These are phyloP conservation scores for Lactarius vividus DNA, from an alignment of 768 basidiomycete species.

Conservation along the genomic window DNA sequence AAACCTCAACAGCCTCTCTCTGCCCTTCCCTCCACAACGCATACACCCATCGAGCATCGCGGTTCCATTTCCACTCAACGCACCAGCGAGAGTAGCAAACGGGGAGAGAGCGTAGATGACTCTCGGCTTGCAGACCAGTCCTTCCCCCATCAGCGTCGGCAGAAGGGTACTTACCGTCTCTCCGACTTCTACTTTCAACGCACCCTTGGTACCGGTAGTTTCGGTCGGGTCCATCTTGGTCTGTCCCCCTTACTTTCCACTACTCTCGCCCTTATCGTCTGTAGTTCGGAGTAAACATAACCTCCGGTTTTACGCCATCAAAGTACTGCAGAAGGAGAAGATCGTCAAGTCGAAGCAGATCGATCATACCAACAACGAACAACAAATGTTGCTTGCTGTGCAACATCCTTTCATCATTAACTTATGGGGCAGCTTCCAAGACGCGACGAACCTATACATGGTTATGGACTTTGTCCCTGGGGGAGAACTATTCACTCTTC, in stretches of 20 bases:
- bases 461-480: constrained; percentile 97
- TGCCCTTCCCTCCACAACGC: constrained; percentile 22
- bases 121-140: constrained; percentile 14
- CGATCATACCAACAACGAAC: constrained; percentile 96
- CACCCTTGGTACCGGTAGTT: constrained; percentile 91
- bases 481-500: constrained; percentile 92
- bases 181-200: constrained; percentile 77
- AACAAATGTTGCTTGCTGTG: constrained; percentile 77
- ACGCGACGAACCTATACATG: constrained; percentile 92
- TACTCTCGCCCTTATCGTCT: neutral
- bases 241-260: constrained; percentile 17
- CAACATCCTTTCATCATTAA: constrained; percentile 95
- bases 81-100: constrained; percentile 54
- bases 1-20: constrained; percentile 26
- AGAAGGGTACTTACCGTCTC: constrained; percentile 68
- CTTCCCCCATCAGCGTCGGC: constrained; percentile 42
- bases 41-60: constrained; percentile 43
- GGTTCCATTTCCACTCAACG: constrained; percentile 68
- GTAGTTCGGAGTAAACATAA: constrained; percentile 90
- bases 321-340: constrained; percentile 90
- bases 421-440: constrained; percentile 95
- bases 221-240: constrained; percentile 95
- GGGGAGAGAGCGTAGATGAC: constrained; percentile 37
- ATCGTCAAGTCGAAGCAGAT: constrained; percentile 92
- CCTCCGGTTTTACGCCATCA: constrained; percentile 93